Percentiles rank a stretch among this genome's conserved stretches.
Conservation (phyloP, 2,329 filamentous ascomycete species). For the Colletotrichum sidae region DNA sequence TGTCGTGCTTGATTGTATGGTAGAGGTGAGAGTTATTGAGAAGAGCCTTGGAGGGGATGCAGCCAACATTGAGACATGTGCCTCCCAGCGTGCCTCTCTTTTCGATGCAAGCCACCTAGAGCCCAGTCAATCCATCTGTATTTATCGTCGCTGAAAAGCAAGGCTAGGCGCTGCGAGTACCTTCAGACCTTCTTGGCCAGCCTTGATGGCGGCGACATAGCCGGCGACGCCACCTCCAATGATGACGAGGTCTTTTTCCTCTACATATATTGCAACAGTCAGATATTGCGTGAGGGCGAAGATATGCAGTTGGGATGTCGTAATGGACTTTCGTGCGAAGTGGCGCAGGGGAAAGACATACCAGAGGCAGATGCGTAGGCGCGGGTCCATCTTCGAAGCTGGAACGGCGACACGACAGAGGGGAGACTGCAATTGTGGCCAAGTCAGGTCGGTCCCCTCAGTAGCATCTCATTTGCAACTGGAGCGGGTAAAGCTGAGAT, state of each 20-base stretch:
- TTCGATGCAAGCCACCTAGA: slow-evolving; percentile 94
- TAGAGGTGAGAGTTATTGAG: slow-evolving; percentile 99
- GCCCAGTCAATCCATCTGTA: slow-evolving; percentile 11
- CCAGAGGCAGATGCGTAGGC: slow-evolving; percentile 69
- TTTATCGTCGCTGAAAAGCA: background rate
- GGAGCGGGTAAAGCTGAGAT: slow-evolving; percentile 28
- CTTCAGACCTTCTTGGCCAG: slow-evolving; percentile 96
- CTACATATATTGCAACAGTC: slow-evolving; percentile 56
- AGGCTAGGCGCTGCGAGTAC: slow-evolving; percentile 58
- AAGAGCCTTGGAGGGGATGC: slow-evolving; percentile 98
- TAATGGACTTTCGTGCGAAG: background rate
- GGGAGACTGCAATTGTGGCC: slow-evolving; percentile 56
- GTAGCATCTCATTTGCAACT: slow-evolving; percentile 25
- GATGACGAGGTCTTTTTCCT: slow-evolving; percentile 96
- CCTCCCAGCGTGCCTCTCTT: slow-evolving; percentile 95
- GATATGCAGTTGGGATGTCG: slow-evolving; percentile 4
- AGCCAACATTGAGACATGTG: slow-evolving; percentile 98
- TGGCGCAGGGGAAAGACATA: slow-evolving; percentile 48
- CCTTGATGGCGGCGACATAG: slow-evolving; percentile 99
- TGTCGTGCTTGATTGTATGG: slow-evolving; percentile 96
- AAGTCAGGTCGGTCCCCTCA: slow-evolving; percentile 36
- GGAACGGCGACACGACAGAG: slow-evolving; percentile 57
- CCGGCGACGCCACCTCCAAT: slow-evolving; percentile 98
- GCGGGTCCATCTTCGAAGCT: slow-evolving; percentile 65
- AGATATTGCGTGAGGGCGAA: slow-evolving; percentile 38